A percentile compares a stretch with the other conserved stretches of the same genome.
Conservation (phyloP, 441 rosid genomes). For the Pelargonium cotyledonis region DNA sequence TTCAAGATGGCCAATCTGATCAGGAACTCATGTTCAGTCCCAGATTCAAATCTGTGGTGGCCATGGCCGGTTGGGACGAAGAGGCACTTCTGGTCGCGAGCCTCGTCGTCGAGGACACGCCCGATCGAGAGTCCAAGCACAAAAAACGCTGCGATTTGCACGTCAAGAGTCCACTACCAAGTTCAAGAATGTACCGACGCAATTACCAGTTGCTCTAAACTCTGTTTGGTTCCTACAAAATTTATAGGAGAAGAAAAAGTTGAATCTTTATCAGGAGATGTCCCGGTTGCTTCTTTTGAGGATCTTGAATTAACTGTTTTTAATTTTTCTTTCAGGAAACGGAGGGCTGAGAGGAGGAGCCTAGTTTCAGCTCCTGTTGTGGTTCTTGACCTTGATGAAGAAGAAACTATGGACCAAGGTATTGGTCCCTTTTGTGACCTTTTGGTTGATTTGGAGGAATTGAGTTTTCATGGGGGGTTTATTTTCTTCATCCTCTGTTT, state of each 20-base stretch:
- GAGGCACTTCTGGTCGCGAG: slow-evolving; percentile 70
- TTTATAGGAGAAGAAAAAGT: neutral
- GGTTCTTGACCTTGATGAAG: slow-evolving; percentile 57
- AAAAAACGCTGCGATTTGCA: slow-evolving; percentile 47
- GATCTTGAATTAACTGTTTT: neutral
- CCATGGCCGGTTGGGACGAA: slow-evolving; percentile 98
- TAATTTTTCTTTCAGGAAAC: slow-evolving; percentile 37
- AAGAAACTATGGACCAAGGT: slow-evolving; percentile 41
- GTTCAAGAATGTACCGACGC: slow-evolving; percentile 58
- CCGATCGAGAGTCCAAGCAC: slow-evolving; percentile 54
- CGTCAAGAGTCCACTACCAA: slow-evolving; percentile 57
- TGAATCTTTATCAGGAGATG: neutral
- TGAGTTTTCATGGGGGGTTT: neutral
- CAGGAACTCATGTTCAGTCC: slow-evolving; percentile 58
- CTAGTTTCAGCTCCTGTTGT: slow-evolving; percentile 36
- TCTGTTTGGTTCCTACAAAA: neutral
- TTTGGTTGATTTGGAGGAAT: slow-evolving; percentile 1
- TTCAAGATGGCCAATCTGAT: slow-evolving; percentile 21
- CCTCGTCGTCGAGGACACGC: slow-evolving; percentile 82
- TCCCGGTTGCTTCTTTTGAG: neutral
- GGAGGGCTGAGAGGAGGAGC: slow-evolving; percentile 45
- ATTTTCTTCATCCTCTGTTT: neutral
- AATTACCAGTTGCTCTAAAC: neutral
- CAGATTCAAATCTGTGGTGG: slow-evolving; percentile 77
- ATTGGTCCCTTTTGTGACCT: slow-evolving; percentile 1